phyloP scores from a whole-genome alignment of 2,329 filamentous ascomycete species.

The Claviceps lovelessii region DNA sequence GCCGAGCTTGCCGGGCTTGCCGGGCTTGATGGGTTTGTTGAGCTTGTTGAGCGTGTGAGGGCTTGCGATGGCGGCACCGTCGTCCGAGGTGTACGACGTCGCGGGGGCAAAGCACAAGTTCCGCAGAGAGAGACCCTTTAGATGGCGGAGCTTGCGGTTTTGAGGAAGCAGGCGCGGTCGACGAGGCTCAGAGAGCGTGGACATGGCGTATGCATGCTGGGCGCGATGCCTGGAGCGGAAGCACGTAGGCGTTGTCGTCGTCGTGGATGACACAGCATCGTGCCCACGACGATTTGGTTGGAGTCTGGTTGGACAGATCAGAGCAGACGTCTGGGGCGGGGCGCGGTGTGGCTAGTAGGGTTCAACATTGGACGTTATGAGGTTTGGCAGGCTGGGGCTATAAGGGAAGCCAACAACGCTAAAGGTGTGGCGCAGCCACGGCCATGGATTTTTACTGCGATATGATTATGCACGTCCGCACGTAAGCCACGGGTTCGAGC shows the following conservation, averaged over 20 bases:
- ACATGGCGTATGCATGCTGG: conserved; percentile 16
- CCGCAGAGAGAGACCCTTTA: conserved; percentile 73
- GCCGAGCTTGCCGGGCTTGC: conserved; percentile 43
- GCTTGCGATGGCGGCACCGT: conserved; percentile 56
- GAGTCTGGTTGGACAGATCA: too few species aligned
- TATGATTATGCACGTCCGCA: too few species aligned
- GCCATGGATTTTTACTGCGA: too few species aligned
- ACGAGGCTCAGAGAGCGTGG: conserved; percentile 22
- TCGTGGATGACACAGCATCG: not conserved
- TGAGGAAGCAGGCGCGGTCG: conserved; percentile 45
- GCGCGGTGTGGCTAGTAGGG: too few species aligned
- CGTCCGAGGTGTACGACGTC: conserved; percentile 58
- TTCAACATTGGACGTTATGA: too few species aligned
- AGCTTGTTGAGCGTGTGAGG: conserved; percentile 22
- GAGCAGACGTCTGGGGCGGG: too few species aligned
- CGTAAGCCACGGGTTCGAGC: too few species aligned
- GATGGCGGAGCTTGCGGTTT: conserved; percentile 79
- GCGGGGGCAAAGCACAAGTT: conserved; percentile 59
- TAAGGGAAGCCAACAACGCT: too few species aligned
- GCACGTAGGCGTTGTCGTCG: too few species aligned
- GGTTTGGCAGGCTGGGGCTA: too few species aligned
- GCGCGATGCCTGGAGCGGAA: not conserved
- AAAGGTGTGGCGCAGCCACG: too few species aligned
- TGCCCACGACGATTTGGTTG: not conserved
- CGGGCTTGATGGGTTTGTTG: conserved; percentile 49